These are phyloP conservation scores for Macaranga tanarius DNA, from an alignment of 441 rosid species.

Conservation along the genomic window DNA sequence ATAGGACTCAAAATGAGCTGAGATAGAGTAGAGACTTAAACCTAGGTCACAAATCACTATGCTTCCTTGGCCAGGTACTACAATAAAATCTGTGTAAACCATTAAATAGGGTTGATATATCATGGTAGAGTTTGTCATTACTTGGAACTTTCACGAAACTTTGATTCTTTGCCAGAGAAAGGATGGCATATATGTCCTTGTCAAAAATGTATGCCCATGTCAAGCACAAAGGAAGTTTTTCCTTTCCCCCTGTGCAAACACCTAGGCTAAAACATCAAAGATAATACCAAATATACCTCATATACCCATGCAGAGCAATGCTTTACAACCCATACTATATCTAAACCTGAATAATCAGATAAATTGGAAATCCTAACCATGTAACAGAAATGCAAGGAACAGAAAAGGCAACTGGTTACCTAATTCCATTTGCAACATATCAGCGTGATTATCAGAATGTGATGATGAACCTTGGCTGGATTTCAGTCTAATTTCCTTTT, in stretches of 20 bases:
- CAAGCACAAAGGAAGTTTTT: not conserved
- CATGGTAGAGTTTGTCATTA: not conserved
- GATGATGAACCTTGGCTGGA: slow-evolving; percentile 32
- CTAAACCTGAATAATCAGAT: slow-evolving; percentile 9
- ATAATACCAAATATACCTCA: slow-evolving; percentile 3
- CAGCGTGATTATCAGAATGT: slow-evolving; percentile 23
- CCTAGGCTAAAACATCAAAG: not conserved
- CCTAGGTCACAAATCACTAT: not conserved
- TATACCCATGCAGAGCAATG: not conserved
- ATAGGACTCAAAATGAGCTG: not conserved
- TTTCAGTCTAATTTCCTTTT: slow-evolving; percentile 24
- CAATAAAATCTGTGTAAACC: not conserved
- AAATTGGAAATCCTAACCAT: slow-evolving; percentile 7
- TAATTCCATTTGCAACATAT: slow-evolving; percentile 23
- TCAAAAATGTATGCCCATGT: not conserved
- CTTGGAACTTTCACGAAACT: not conserved
- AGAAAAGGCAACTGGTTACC: slow-evolving; percentile 26
- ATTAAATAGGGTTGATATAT: not conserved
- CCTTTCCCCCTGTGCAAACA: not conserved
- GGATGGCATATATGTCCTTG: not conserved
- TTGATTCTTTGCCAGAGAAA: not conserved
- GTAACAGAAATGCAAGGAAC: not conserved
- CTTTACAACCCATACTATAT: not conserved
- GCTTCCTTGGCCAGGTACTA: not conserved
- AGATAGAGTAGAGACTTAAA: not conserved